Conservation (phyloP, 2,329 filamentous ascomycete genomes). For the Penicillium sclerotigenum region DNA sequence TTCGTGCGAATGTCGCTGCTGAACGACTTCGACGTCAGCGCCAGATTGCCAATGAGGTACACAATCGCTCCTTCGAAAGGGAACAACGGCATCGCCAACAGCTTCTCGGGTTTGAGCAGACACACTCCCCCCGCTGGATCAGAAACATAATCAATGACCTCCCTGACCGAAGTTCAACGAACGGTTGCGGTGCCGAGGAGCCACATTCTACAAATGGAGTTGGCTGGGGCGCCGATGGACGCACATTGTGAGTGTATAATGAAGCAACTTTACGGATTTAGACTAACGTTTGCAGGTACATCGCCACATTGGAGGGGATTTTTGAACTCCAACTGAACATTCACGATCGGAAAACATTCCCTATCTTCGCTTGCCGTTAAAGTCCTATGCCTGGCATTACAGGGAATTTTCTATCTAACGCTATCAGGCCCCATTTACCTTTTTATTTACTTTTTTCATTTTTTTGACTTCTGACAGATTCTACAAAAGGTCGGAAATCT, state of each 20-base stretch:
- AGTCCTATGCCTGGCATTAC: neutral
- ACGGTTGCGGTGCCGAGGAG: conserved; percentile 35
- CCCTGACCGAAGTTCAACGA: conserved; percentile 31
- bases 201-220: conserved; percentile 47
- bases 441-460: neutral
- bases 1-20: conserved; percentile 39
- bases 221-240: conserved; percentile 48
- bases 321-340: conserved; percentile 48
- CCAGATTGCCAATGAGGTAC: conserved; percentile 36
- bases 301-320: conserved; percentile 49
- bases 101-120: conserved; percentile 33
- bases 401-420: neutral
- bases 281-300: conserved; percentile 36
- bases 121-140: conserved; percentile 39
- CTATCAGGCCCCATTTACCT: neutral
- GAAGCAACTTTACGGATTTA: too few relatives aligned
- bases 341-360: conserved; percentile 48
- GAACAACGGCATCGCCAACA: conserved; percentile 37
- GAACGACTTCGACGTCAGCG: conserved; percentile 41
- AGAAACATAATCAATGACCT: conserved; percentile 38
- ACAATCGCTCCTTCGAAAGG: conserved; percentile 28
- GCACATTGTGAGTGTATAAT: conserved; percentile 45
- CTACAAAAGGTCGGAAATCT: neutral
- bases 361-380: conserved; percentile 44
- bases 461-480: neutral